Evolutionary conservation across 805 yeast species (phyloP), one percentile per base, ranked within the genome.

Genomic region (Wickerhamiella alocasiicola): DNA sequence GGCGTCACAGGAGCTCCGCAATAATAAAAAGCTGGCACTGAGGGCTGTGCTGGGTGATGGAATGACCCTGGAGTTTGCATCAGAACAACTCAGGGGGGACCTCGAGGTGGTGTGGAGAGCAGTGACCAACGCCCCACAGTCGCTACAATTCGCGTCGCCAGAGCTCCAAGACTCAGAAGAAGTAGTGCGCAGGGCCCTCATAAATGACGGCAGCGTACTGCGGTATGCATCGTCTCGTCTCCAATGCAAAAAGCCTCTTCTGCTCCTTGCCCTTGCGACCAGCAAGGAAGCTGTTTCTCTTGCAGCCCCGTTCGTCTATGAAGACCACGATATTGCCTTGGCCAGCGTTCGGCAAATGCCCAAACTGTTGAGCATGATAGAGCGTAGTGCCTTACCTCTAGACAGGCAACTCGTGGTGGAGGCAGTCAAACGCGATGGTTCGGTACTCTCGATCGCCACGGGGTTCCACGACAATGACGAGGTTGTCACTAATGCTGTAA

Each of bases 381-480:
- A n/a, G n/a, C 13, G 16, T 6, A 16, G n/a, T 32, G 5, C 27
- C 9, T 28, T 28, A 20, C 26, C n/a, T 3, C 11, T 20, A 5
- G 39, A 36, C 13, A 29, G 32, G 13, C 33, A 36, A 9, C 13
- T 36, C 7, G 33, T 36, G 2, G 11, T 19, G 16, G 39, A 31
- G 9, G 39, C 33, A n/a, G 32, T 36, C 4, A n/a, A 19, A 2
- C 25, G 20, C 15, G 13, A n/a, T 12, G 39, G 39, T 3, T 18
- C 30, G 9, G 19, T 36, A 13, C 33, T 36, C n/a, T 29, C 39
- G 3, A 13, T 36, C 3, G 31, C 32, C 9, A 7, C 39, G 6
- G 9, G 13, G 16, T 36, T 28, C 11, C 31, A 20, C 15, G 33
- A 28, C 28, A 32, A 36, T n/a, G 21, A 28, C 9, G 20, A 28